These are phyloP conservation scores for Cadophora gregata DNA, from an alignment of 2,329 filamentous ascomycete species.

Conservation along the genomic window DNA sequence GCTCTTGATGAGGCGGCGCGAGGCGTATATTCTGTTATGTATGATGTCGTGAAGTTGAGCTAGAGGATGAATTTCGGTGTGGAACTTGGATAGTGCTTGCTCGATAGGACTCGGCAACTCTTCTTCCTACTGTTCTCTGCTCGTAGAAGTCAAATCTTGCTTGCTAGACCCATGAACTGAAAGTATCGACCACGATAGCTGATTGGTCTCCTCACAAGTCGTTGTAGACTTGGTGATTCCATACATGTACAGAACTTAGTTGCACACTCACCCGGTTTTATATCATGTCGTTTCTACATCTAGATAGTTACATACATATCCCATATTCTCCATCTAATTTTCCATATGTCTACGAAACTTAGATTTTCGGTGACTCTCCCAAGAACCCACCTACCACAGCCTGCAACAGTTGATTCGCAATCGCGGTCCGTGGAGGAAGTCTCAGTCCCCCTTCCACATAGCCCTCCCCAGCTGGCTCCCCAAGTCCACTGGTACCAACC, in stretches of 20 bases:
- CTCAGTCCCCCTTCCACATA: conserved; percentile 80
- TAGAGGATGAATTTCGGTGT: conserved; percentile 25
- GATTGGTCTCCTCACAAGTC: too few relatives aligned
- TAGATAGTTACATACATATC: conserved; percentile 27
- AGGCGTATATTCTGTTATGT: not conserved
- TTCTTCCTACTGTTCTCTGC: not conserved
- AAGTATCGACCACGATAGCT: not conserved
- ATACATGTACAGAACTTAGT: not conserved
- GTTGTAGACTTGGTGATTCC: not conserved
- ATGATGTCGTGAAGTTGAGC: conserved; percentile 22
- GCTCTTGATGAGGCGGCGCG: conserved; percentile 8
- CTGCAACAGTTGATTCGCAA: conserved; percentile 86
- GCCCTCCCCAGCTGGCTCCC: conserved; percentile 64
- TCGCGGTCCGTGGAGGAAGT: conserved; percentile 84
- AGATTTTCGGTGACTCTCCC: conserved; percentile 43
- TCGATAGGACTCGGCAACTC: conserved; percentile 10
- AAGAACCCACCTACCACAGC: conserved; percentile 81
- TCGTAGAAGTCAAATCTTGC: not conserved
- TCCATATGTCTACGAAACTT: conserved; percentile 14
- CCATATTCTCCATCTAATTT: conserved; percentile 8
- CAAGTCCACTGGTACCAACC: conserved; percentile 70
- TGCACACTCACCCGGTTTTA: not conserved
- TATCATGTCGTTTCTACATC: conserved; percentile 19
- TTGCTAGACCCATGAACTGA: too few relatives aligned
- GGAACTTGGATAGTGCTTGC: not conserved